Conservation (phyloP, 169 alveolate genomes). For the Eimeria nieschulzi region DNA sequence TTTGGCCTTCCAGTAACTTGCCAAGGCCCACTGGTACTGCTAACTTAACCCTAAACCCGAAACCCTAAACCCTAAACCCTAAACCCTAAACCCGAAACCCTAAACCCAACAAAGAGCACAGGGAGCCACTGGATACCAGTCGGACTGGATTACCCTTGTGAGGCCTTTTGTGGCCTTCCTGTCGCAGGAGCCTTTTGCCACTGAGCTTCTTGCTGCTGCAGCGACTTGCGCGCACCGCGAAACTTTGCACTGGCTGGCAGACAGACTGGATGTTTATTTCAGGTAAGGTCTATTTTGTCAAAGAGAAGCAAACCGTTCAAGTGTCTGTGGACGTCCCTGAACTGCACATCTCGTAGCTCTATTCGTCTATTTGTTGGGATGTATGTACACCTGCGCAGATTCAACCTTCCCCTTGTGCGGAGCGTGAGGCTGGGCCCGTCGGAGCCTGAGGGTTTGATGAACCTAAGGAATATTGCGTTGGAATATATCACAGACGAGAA, state of each 20-base stretch:
- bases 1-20: not conserved
- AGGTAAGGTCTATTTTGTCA: conserved; percentile 9
- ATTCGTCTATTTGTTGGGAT: not conserved
- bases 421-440: not conserved
- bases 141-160: too few relatives aligned
- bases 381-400: not conserved
- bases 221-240: conserved; percentile 42
- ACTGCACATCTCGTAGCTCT: not conserved
- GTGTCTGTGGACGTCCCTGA: too few relatives aligned
- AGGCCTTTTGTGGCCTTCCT: too few relatives aligned
- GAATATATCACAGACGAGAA: conserved; percentile 53
- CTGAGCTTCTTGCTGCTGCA: conserved; percentile 31
- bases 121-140: too few relatives aligned
- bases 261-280: conserved; percentile 41
- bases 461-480: not conserved
- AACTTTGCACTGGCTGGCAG: conserved; percentile 66
- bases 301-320: not conserved
- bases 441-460: not conserved
- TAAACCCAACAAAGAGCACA: too few relatives aligned
- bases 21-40: conserved; percentile 35
- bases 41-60: too few relatives aligned
- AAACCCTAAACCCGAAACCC: too few relatives aligned
- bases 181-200: conserved; percentile 43
- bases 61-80: too few relatives aligned
- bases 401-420: conserved; percentile 35